phyloP scores from a whole-genome alignment of 495 filamentous ascomycete genomes.

The Hypoxylon fuscum region DNA sequence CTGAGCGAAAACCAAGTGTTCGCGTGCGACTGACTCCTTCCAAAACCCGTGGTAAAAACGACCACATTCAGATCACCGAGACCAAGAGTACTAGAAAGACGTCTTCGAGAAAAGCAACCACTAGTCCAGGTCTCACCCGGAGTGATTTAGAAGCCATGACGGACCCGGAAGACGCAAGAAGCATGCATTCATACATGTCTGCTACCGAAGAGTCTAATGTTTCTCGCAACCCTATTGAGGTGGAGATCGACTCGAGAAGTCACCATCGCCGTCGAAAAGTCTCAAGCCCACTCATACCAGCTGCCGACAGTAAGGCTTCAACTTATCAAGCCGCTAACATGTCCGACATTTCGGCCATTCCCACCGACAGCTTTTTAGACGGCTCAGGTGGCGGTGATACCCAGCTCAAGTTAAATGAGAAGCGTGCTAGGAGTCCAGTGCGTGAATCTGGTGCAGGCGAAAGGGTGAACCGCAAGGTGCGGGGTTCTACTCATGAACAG shows the following conservation, averaged over 20 bases:
- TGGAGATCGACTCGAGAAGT: constrained; percentile 72
- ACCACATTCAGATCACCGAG: constrained; percentile 85
- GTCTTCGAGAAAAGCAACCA: constrained; percentile 66
- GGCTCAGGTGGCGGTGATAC: constrained; percentile 56
- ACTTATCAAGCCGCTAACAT: constrained; percentile 65
- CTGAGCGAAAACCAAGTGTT: constrained; percentile 81
- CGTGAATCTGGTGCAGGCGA: constrained; percentile 58
- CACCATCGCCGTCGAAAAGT: constrained; percentile 56
- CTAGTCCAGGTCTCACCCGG: constrained; percentile 68
- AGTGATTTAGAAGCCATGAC: constrained; percentile 42
- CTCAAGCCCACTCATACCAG: constrained; percentile 64
- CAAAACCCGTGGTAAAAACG: constrained; percentile 62
- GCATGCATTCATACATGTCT: constrained; percentile 71
- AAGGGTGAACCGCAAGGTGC: constrained; percentile 54
- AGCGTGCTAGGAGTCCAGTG: constrained; percentile 49
- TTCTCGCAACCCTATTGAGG: constrained; percentile 78
- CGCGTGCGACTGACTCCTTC: constrained; percentile 94
- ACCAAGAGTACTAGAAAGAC: constrained; percentile 64
- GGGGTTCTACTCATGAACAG: constrained; percentile 52
- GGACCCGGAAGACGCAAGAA: constrained; percentile 61
- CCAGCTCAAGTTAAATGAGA: constrained; percentile 41
- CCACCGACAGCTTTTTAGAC: constrained; percentile 89
- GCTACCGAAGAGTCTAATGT: constrained; percentile 80
- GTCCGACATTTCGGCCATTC: constrained; percentile 92
- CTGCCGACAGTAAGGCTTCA: constrained; percentile 64